Conservation (phyloP, 768 basidiomycete genomes). For the Trichaptum fuscoviolaceum region DNA sequence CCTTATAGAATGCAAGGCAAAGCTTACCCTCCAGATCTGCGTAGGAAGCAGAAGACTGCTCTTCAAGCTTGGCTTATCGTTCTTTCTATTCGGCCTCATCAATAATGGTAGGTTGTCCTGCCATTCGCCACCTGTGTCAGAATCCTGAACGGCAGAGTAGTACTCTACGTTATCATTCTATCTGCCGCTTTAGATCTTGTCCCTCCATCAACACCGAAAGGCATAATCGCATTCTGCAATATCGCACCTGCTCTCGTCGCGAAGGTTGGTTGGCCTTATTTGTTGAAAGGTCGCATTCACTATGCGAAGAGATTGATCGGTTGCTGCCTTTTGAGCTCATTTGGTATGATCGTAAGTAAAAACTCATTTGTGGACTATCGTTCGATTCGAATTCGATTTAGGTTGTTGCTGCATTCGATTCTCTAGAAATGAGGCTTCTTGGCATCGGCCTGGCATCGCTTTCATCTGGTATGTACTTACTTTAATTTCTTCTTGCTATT, state of each 20-base stretch:
- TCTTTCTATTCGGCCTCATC: constrained; percentile 88
- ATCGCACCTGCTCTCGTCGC: constrained; percentile 83
- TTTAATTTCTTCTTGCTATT: constrained; percentile 6
- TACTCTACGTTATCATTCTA: constrained; percentile 93
- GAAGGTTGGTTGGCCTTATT: constrained; percentile 90
- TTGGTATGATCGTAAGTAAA: constrained; percentile 80
- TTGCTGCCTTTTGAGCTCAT: constrained; percentile 69
- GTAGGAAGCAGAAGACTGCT: constrained; percentile 17
- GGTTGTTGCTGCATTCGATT: constrained; percentile 74
- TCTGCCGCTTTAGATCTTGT: constrained; percentile 95
- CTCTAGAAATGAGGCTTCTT: constrained; percentile 61
- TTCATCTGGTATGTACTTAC: constrained; percentile 57
- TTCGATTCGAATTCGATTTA: constrained; percentile 21
- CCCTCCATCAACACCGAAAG: constrained; percentile 87
- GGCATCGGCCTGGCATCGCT: constrained; percentile 84
- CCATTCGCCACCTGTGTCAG: neutral
- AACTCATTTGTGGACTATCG: neutral
- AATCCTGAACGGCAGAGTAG: constrained; percentile 31
- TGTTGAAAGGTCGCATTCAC: constrained; percentile 79
- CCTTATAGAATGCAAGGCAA: neutral
- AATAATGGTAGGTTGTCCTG: constrained; percentile 65
- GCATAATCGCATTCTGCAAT: constrained; percentile 93
- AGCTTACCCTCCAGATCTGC: neutral
- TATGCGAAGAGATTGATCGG: constrained; percentile 71
- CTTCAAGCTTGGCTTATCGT: constrained; percentile 49